Percentiles rank a stretch among this genome's conserved stretches.
These are phyloP conservation scores for Acer saccharum DNA, from an alignment of 345 rosid species.

Conservation along the genomic window DNA sequence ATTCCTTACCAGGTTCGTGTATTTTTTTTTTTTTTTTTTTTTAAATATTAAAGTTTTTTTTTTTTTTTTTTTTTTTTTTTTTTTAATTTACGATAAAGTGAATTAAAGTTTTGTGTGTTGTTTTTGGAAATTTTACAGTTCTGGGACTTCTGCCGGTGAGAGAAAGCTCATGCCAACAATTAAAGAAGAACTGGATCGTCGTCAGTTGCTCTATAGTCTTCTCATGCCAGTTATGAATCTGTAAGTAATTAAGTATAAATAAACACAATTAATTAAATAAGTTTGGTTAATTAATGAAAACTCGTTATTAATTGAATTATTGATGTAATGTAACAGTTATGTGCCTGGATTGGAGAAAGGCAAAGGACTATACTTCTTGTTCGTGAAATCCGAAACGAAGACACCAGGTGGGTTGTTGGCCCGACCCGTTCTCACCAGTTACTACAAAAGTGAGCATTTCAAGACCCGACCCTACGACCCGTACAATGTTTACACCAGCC, in stretches of 20 bases:
- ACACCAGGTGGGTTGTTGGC: constrained; percentile 91
- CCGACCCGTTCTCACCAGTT: constrained; percentile 92
- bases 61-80: too few species aligned
- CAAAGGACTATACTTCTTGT: constrained; percentile 81
- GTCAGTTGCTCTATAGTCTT: constrained; percentile 82
- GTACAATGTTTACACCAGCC: constrained; percentile 85
- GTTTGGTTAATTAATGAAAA: constrained; percentile 10
- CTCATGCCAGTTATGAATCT: constrained; percentile 99
- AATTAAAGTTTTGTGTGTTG: neutral
- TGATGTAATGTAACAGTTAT: constrained; percentile 48
- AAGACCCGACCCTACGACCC: constrained; percentile 85
- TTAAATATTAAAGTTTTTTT: too few species aligned
- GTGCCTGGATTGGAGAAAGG: constrained; percentile 92
- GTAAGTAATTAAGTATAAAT: constrained; percentile 57
- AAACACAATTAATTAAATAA: neutral
- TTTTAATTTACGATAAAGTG: too few species aligned
- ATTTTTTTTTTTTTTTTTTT: too few species aligned
- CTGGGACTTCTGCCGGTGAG: constrained; percentile 98
- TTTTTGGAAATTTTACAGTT: constrained; percentile 45
- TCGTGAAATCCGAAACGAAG: constrained; percentile 84
- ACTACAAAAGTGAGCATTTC: constrained; percentile 92
- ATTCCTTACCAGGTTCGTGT: constrained; percentile 79
- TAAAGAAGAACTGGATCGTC: constrained; percentile 87
- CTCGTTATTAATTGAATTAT: constrained; percentile 10
- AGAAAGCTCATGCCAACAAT: constrained; percentile 97